Percentiles rank a stretch among this genome's conserved stretches.
Conservation (phyloP, 176 grass and related monocot species). For the Lolium perenne region DNA sequence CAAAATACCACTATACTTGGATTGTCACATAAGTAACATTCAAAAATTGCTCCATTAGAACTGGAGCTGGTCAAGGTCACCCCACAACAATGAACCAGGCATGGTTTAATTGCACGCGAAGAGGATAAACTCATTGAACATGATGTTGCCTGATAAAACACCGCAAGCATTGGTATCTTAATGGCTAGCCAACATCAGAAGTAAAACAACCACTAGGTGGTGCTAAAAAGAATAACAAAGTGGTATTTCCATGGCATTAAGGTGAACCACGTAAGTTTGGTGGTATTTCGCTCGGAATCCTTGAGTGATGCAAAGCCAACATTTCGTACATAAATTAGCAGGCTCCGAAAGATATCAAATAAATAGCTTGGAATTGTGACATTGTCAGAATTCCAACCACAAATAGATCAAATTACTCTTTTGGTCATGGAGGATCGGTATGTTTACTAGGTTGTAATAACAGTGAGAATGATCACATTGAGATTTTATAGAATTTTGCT, state of each 20-base stretch:
- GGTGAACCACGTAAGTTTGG: background rate
- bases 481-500: background rate
- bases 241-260: background rate
- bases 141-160: background rate
- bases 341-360: slow-evolving; percentile 1
- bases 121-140: background rate
- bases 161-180: background rate
- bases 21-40: background rate
- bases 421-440: background rate
- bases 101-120: background rate
- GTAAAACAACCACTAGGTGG: background rate
- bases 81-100: background rate
- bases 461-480: background rate
- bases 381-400: background rate
- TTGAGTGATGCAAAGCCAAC: background rate
- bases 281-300: background rate
- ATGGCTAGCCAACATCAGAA: background rate
- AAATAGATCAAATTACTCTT: slow-evolving; percentile 12
- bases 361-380: background rate
- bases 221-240: background rate
- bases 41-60: background rate
- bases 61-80: background rate
- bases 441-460: background rate
- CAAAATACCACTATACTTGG: background rate
- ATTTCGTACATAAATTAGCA: background rate